Evolutionary conservation across 495 filamentous ascomycete species (phyloP).

Genomic region (Cryomyces minteri): DNA sequence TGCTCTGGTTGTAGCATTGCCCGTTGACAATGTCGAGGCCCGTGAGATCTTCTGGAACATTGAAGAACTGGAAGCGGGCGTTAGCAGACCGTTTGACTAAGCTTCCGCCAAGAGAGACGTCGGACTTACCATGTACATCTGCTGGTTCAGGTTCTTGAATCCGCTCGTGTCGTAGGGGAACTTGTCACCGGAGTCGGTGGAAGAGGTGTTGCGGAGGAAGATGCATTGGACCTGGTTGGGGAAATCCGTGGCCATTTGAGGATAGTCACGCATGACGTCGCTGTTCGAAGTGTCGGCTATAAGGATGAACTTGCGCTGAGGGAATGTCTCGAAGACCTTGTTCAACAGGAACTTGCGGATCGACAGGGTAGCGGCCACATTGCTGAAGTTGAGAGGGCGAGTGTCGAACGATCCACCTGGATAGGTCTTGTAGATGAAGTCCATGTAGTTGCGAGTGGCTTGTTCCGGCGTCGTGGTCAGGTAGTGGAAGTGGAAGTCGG

Average conservation of each 20-base stretch:
- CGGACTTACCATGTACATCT: constrained; percentile 37
- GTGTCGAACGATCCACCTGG: constrained; percentile 57
- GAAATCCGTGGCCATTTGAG: constrained; percentile 40
- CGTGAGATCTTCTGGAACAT: constrained; percentile 45
- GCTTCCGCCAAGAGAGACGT: no score
- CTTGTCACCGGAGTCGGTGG: constrained; percentile 38
- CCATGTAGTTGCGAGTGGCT: constrained; percentile 58
- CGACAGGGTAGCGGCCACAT: constrained; percentile 47
- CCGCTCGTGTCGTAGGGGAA: constrained; percentile 60
- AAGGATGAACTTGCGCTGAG: constrained; percentile 54
- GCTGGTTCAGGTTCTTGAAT: constrained; percentile 43
- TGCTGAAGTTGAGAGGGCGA: constrained; percentile 62
- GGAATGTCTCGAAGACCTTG: constrained; percentile 58
- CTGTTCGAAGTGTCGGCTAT: constrained; percentile 62
- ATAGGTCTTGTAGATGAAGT: constrained; percentile 59
- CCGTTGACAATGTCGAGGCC: constrained; percentile 51
- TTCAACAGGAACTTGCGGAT: constrained; percentile 50
- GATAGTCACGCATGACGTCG: constrained; percentile 62
- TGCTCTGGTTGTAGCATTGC: constrained; percentile 42
- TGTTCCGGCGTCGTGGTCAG: constrained; percentile 73
- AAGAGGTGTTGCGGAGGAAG: constrained; percentile 51
- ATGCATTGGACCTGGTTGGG: constrained; percentile 64
- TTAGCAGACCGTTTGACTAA: no score
- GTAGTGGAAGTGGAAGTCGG: constrained; percentile 62
- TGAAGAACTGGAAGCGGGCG: constrained; percentile 33